Conservation (phyloP, 2,329 filamentous ascomycete genomes). For the Pseudogymnoascus sp. region DNA sequence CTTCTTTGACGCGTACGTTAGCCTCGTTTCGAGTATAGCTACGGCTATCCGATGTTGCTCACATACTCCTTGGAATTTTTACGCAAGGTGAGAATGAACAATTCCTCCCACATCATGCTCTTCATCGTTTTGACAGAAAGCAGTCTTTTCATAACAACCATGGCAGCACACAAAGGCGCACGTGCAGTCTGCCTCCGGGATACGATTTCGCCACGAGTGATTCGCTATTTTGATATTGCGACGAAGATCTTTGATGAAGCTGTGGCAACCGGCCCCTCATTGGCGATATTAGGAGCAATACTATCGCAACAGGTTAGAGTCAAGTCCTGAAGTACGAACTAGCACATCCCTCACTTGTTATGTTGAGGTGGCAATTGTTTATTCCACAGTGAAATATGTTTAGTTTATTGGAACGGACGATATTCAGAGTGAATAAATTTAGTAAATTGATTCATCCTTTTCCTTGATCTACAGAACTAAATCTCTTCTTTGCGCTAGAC, state of each 20-base stretch:
- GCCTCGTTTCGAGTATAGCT: neutral
- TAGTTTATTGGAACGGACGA: too few relatives aligned
- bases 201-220: neutral
- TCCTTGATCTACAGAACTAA: too few relatives aligned
- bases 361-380: neutral
- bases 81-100: neutral
- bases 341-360: neutral
- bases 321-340: neutral
- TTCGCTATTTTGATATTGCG: neutral
- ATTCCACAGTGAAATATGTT: neutral
- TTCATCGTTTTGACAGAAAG: neutral
- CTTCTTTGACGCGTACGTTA: constrained; percentile 14
- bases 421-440: too few relatives aligned
- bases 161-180: neutral
- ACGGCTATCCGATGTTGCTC: neutral
- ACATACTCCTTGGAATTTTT: neutral
- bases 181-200: neutral
- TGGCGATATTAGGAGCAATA: neutral
- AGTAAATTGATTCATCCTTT: too few relatives aligned
- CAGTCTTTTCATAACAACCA: neutral
- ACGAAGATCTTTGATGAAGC: neutral
- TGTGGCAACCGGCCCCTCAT: neutral
- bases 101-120: neutral
- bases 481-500: neutral
- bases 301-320: neutral